These are phyloP conservation scores for Candida ortonii DNA, from an alignment of 805 yeast genomes.

Conservation along the genomic window DNA sequence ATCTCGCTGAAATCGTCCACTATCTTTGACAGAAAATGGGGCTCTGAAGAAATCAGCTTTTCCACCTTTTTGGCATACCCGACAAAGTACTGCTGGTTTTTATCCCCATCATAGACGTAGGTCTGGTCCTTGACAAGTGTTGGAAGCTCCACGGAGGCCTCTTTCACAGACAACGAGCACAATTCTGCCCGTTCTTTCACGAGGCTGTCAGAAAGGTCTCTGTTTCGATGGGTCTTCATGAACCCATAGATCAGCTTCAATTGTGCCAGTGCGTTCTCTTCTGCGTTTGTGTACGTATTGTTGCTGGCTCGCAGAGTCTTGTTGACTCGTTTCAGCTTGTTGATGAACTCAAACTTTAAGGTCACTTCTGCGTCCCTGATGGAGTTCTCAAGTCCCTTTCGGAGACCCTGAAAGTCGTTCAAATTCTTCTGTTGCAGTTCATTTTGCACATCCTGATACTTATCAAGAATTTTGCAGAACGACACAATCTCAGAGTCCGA, in stretches of 20 bases:
- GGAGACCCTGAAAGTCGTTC: slow-evolving; percentile 63
- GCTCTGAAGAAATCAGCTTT: slow-evolving; percentile 18
- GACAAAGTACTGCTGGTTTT: slow-evolving; percentile 15
- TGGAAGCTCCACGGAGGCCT: slow-evolving; percentile 40
- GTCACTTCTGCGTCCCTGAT: slow-evolving; percentile 57
- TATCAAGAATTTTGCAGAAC: slow-evolving; percentile 35
- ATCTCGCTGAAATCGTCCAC: slow-evolving; percentile 38
- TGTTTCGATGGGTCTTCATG: slow-evolving; percentile 35
- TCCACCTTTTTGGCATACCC: slow-evolving; percentile 17
- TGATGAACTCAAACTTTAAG: slow-evolving; percentile 47
- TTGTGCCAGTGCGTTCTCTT: slow-evolving; percentile 34
- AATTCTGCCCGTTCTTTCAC: slow-evolving; percentile 41
- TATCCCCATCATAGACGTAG: slow-evolving; percentile 30
- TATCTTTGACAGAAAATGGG: slow-evolving; percentile 17
- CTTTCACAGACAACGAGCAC: slow-evolving; percentile 43
- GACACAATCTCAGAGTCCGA: slow-evolving; percentile 39
- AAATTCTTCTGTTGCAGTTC: slow-evolving; percentile 25
- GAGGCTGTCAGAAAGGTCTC: slow-evolving; percentile 35
- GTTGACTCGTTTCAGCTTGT: slow-evolving; percentile 40
- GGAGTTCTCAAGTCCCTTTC: slow-evolving; percentile 54
- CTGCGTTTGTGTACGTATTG: slow-evolving; percentile 32
- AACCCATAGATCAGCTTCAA: slow-evolving; percentile 43
- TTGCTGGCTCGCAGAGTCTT: slow-evolving; percentile 36
- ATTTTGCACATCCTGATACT: slow-evolving; percentile 32
- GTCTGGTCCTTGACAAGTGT: slow-evolving; percentile 28